Conservation (phyloP, 306 rosid genomes). For the Vigna radiata region DNA sequence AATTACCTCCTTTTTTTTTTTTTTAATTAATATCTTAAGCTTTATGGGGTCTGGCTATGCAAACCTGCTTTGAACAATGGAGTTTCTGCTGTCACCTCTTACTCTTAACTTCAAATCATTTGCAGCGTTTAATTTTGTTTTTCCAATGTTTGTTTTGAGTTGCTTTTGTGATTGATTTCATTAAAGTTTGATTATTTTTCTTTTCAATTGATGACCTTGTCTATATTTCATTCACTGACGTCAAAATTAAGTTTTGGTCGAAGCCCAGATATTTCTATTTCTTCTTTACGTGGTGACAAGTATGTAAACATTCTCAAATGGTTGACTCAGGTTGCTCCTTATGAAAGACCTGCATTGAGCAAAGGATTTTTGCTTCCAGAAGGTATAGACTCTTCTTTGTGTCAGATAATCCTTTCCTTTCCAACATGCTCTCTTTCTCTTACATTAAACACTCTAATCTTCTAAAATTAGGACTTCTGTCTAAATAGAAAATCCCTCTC, state of each 20-base stretch:
- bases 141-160: background rate
- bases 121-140: background rate
- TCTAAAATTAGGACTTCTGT: background rate
- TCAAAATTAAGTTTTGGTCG: conserved; percentile 2
- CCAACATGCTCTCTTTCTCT: background rate
- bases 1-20: background rate
- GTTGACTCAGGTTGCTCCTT: conserved; percentile 86
- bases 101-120: background rate
- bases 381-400: conserved; percentile 57
- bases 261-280: background rate
- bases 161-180: background rate
- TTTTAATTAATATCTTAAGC: background rate
- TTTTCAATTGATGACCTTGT: background rate
- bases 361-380: conserved; percentile 96
- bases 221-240: background rate
- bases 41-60: background rate
- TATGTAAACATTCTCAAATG: conserved; percentile 28
- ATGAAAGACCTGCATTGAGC: conserved; percentile 99
- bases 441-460: conserved; percentile 18
- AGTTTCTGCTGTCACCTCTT: background rate
- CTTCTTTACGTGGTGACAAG: background rate
- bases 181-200: conserved; percentile 11
- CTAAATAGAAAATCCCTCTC: background rate
- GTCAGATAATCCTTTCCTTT: background rate
- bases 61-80: background rate